Conservation (phyloP, 805 yeast species). For the Barnettozyma vustinii region DNA sequence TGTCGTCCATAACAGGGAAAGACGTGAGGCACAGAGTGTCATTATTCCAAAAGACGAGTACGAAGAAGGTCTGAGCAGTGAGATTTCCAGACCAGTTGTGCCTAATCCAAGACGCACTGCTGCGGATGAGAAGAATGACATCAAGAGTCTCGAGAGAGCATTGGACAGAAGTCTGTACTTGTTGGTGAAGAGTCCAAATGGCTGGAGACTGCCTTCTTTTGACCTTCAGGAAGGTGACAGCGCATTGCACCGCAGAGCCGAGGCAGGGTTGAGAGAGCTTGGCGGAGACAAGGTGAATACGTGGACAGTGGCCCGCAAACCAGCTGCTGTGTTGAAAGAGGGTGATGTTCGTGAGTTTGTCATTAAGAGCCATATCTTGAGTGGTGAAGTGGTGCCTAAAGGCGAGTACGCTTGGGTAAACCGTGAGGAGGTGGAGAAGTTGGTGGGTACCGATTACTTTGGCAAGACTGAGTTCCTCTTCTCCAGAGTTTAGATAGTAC, state of each 20-base stretch:
- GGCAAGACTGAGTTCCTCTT: conserved; percentile 40
- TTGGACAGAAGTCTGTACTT: conserved; percentile 78
- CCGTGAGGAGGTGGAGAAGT: conserved; percentile 63
- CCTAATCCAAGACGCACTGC: conserved; percentile 69
- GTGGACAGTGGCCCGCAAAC: conserved; percentile 88
- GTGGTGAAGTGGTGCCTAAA: conserved; percentile 61
- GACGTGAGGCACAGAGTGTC: conserved; percentile 74
- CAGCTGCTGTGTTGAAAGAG: conserved; percentile 60
- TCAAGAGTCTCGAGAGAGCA: conserved; percentile 68
- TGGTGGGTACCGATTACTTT: conserved; percentile 51
- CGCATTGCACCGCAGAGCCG: conserved; percentile 65
- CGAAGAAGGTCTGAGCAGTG: conserved; percentile 40
- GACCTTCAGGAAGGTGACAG: conserved; percentile 33
- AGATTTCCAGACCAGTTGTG: conserved; percentile 60
- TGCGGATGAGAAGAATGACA: conserved; percentile 65
- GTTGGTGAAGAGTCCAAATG: conserved; percentile 42
- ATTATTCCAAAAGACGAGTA: conserved; percentile 55
- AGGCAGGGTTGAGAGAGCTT: conserved; percentile 58
- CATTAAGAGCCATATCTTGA: conserved; percentile 81
- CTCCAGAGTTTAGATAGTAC: conserved; percentile 24
- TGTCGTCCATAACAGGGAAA: conserved; percentile 81
- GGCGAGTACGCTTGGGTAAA: conserved; percentile 76
- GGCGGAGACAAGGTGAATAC: conserved; percentile 79
- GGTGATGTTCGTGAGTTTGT: conserved; percentile 48
- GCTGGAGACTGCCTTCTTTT: conserved; percentile 84